Evolutionary conservation across 768 basidiomycete species (phyloP).

Genomic region (Tylopilus subfusipes): DNA sequence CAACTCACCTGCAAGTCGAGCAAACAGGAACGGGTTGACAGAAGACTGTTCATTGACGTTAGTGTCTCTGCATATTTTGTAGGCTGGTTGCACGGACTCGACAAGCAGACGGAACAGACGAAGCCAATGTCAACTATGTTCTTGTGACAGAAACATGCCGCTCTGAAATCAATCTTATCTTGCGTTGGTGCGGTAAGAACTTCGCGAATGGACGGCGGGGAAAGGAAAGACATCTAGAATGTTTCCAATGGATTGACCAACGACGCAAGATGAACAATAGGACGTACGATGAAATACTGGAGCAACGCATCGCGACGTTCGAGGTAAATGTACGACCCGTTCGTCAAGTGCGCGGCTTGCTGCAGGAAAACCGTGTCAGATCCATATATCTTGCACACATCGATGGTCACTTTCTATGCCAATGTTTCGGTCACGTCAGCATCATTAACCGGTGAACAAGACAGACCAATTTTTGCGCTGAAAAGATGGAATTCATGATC

Average conservation of each 20-base stretch:
- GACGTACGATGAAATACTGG: slow-evolving; percentile 79
- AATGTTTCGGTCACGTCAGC: slow-evolving; percentile 24
- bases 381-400: slow-evolving; percentile 89
- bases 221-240: slow-evolving; percentile 78
- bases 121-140: slow-evolving; percentile 95
- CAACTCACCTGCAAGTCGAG: slow-evolving; percentile 82
- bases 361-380: slow-evolving; percentile 93
- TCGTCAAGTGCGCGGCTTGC: slow-evolving; percentile 94
- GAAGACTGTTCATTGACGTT: slow-evolving; percentile 58
- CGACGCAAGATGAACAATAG: neutral
- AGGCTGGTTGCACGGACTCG: slow-evolving; percentile 56
- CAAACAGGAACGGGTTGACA: slow-evolving; percentile 93
- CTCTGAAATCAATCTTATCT: slow-evolving; percentile 94
- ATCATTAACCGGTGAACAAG: neutral
- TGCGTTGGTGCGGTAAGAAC: slow-evolving; percentile 84
- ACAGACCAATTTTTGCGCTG: slow-evolving; percentile 91
- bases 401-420: slow-evolving; percentile 88
- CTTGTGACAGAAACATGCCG: slow-evolving; percentile 99
- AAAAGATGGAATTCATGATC: slow-evolving; percentile 99
- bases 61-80: slow-evolving; percentile 1
- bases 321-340: slow-evolving; percentile 87
- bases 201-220: slow-evolving; percentile 67
- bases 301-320: slow-evolving; percentile 79
- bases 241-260: neutral
- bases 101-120: slow-evolving; percentile 97